Evolutionary conservation across 2,329 filamentous ascomycete genomes (phyloP).

Genomic region (Elsinoe perseae): DNA sequence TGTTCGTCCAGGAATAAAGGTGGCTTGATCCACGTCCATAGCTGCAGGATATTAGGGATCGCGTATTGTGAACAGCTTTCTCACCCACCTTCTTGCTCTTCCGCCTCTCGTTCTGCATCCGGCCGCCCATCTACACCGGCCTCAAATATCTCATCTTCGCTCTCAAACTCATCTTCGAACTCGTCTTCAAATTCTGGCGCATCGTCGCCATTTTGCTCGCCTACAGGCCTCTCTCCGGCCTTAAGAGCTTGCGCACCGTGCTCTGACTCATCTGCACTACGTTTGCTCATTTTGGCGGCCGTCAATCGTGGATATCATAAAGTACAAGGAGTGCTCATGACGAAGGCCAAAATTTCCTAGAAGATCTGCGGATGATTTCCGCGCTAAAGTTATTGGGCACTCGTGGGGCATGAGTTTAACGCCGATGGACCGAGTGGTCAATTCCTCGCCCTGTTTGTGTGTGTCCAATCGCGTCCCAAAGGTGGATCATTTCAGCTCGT

Average conservation of each 20-base stretch:
- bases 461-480: not conserved
- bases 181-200: conserved; percentile 84
- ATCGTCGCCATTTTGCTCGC: conserved; percentile 43
- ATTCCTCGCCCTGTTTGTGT: not conserved
- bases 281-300: conserved; percentile 49
- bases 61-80: not conserved
- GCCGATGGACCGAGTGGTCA: not conserved
- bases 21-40: conserved; percentile 91
- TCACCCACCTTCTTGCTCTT: conserved; percentile 62
- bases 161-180: conserved; percentile 87
- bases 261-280: conserved; percentile 48
- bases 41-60: conserved; percentile 44
- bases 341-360: conserved; percentile 9
- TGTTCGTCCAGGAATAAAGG: conserved; percentile 90
- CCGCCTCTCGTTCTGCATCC: conserved; percentile 84
- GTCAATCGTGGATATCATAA: conserved; percentile 2
- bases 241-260: conserved; percentile 48
- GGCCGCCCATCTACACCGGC: conserved; percentile 88
- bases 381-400: not conserved
- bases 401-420: conserved; percentile 9
- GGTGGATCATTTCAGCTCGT: conserved; percentile 6
- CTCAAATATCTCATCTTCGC: conserved; percentile 84
- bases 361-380: conserved; percentile 10
- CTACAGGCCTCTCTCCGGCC: conserved; percentile 52
- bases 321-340: not conserved